Percentiles rank a stretch among this genome's conserved stretches.
These are phyloP conservation scores for Murraya paniculata DNA, from an alignment of 345 rosid species.

Conservation along the genomic window DNA sequence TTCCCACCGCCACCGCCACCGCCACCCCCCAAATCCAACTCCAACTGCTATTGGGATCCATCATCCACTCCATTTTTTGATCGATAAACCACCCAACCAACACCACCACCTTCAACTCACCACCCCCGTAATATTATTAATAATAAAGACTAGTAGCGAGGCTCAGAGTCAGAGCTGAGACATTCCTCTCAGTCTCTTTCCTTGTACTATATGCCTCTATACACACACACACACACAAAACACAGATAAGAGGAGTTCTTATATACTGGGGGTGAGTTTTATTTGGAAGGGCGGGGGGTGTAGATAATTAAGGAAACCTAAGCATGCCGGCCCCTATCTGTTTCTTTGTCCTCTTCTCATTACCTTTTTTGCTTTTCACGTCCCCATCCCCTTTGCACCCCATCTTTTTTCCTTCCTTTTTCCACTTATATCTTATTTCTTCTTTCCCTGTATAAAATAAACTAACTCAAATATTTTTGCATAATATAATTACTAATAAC, in stretches of 20 bases:
- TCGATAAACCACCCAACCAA: not conserved
- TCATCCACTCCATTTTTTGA: not conserved
- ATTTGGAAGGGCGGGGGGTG: not conserved
- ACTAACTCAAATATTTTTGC: too few relatives aligned
- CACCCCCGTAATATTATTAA: not conserved
- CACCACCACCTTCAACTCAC: not conserved
- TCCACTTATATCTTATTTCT: not conserved
- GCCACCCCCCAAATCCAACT: not conserved
- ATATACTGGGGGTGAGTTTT: not conserved
- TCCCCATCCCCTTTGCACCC: too few relatives aligned
- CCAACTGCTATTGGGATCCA: not conserved
- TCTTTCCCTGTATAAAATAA: not conserved
- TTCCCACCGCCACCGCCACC: not conserved
- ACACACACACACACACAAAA: not conserved
- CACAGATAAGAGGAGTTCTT: not conserved
- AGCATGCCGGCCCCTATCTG: slow-evolving; percentile 2
- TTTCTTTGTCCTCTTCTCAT: not conserved
- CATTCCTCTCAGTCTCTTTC: not conserved
- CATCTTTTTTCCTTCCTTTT: not conserved
- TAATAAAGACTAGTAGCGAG: not conserved
- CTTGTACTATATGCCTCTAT: not conserved
- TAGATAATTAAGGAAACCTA: not conserved
- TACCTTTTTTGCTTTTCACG: not conserved
- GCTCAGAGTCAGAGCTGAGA: not conserved
- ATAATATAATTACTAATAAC: too few relatives aligned